A percentile compares a stretch with the other conserved stretches of the same genome.
Evolutionary conservation across 225 moss, liverwort and hornwort species (phyloP).

Genomic region (Marchantia paleacea): DNA sequence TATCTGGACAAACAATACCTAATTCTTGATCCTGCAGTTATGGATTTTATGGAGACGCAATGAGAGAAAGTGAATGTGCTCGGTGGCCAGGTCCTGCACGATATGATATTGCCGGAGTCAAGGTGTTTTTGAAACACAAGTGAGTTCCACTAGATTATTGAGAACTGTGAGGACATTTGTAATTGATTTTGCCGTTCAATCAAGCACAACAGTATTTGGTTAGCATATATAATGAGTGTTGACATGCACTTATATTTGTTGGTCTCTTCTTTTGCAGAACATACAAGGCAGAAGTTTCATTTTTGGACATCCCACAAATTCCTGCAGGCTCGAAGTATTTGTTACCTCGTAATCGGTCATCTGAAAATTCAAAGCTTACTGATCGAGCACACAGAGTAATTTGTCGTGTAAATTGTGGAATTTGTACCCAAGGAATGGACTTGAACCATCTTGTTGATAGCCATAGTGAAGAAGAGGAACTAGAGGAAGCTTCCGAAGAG

Average conservation of each 20-base stretch:
- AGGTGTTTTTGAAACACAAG: conserved; percentile 88
- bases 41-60: conserved; percentile 97
- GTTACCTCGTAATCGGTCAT: neutral
- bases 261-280: conserved; percentile 47
- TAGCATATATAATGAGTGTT: neutral
- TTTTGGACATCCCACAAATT: conserved; percentile 61
- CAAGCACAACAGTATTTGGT: no score
- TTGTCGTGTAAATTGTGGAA: conserved; percentile 72
- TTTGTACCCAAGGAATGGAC: conserved; percentile 75
- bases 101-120: conserved; percentile 79
- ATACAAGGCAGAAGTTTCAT: conserved; percentile 84
- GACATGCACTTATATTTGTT: neutral
- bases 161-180: neutral
- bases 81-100: conserved; percentile 92
- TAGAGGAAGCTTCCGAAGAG: conserved; percentile 25
- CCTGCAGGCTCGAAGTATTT: conserved; percentile 3
- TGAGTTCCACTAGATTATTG: conserved; percentile 25
- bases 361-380: neutral
- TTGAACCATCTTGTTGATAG: conserved; percentile 61
- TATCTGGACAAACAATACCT: no score
- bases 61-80: conserved; percentile 70
- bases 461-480: conserved; percentile 46
- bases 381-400: conserved; percentile 26
- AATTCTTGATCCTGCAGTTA: conserved; percentile 47
- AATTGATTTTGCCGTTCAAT: no score